Percentiles rank a stretch among this genome's conserved stretches.
Conservation (phyloP, 2,329 filamentous ascomycete genomes). For the Lasiodiplodia theobromae region DNA sequence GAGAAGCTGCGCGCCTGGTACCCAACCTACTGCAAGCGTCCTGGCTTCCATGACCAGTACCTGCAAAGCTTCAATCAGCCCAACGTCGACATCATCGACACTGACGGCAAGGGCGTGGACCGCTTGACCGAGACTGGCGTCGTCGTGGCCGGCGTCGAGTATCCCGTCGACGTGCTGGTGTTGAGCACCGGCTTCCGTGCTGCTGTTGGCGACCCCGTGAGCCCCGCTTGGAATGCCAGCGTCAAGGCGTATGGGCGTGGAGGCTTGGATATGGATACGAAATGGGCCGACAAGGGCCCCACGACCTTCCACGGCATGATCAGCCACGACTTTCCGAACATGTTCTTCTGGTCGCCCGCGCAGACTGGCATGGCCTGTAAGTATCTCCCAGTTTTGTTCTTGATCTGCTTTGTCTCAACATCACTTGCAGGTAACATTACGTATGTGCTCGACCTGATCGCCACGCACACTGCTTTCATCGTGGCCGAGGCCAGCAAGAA, state of each 20-base stretch:
- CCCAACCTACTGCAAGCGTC: constrained; percentile 68
- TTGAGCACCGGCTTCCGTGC: constrained; percentile 56
- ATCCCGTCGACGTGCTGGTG: constrained; percentile 57
- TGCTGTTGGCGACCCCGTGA: constrained; percentile 52
- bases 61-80: constrained; percentile 64
- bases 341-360: constrained; percentile 50
- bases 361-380: too few relatives aligned
- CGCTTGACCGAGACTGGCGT: constrained; percentile 56
- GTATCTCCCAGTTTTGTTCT: too few relatives aligned
- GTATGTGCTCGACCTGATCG: not conserved
- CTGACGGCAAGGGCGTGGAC: constrained; percentile 61
- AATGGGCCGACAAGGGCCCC: too few relatives aligned
- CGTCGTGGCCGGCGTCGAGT: constrained; percentile 56
- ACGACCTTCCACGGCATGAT: constrained; percentile 46
- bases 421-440: not conserved
- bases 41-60: constrained; percentile 68
- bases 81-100: constrained; percentile 69
- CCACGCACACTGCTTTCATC: too few relatives aligned
- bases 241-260: too few relatives aligned
- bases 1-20: constrained; percentile 66
- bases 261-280: too few relatives aligned
- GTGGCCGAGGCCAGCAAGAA: too few relatives aligned
- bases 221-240: not conserved
- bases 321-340: constrained; percentile 58
- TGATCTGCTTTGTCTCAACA: not conserved